These are phyloP conservation scores for Prinsepia uniflora DNA, from an alignment of 306 rosid species.

Conservation along the genomic window DNA sequence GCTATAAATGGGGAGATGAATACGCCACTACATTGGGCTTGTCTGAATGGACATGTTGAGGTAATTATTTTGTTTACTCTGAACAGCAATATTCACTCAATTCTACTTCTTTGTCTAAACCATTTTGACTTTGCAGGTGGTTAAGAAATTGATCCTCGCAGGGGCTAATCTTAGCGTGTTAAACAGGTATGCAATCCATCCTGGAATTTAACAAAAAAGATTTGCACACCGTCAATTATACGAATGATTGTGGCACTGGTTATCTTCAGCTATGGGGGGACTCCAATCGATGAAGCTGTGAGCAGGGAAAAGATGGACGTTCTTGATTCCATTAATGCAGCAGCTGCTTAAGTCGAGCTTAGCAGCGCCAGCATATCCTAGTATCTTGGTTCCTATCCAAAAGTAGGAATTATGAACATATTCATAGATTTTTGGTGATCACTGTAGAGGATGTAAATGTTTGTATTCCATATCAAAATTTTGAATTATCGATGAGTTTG, in stretches of 20 bases:
- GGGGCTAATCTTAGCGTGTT: conserved; percentile 66
- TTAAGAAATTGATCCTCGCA: conserved; percentile 76
- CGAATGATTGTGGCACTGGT: conserved; percentile 5
- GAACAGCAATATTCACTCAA: background rate
- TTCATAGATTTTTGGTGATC: background rate
- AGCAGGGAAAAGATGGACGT: conserved; percentile 60
- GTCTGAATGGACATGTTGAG: conserved; percentile 93
- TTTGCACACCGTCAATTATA: background rate
- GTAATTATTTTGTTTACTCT: conserved; percentile 28
- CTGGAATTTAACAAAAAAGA: background rate
- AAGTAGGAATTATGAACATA: background rate
- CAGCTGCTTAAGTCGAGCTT: conserved; percentile 68
- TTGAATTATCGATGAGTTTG: too few species aligned
- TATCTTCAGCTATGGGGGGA: conserved; percentile 64
- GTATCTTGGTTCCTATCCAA: background rate
- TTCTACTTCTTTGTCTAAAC: conserved; percentile 7
- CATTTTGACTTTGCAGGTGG: conserved; percentile 46
- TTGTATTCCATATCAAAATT: too few species aligned
- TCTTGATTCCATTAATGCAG: conserved; percentile 70
- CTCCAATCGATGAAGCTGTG: conserved; percentile 89
- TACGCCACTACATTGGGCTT: conserved; percentile 94
- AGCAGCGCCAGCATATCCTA: conserved; percentile 42
- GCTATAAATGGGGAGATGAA: conserved; percentile 69
- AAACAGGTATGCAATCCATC: conserved; percentile 48
- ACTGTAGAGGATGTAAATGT: too few species aligned